Evolutionary conservation across 2,329 filamentous ascomycete species (phyloP).

Genomic region (Aureobasidium sp.): DNA sequence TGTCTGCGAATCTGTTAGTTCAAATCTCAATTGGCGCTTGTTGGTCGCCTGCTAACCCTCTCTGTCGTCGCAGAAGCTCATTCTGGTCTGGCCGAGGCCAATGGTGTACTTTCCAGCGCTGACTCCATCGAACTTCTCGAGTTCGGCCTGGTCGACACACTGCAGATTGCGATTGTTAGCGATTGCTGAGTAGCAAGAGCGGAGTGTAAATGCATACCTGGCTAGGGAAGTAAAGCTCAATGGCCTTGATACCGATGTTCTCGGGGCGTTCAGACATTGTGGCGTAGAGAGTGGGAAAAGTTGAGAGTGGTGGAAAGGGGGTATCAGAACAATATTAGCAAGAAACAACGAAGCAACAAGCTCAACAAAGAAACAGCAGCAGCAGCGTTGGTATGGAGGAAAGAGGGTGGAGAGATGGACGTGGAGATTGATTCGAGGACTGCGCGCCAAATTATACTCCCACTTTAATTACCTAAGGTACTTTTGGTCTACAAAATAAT

Average conservation of each 20-base stretch:
- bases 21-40: conserved; percentile 1
- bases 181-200: not conserved
- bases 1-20: conserved; percentile 33
- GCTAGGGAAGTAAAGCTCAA: conserved; percentile 49
- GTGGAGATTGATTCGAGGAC: conserved; percentile 8
- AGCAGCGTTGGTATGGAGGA: not conserved
- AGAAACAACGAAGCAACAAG: conserved; percentile 3
- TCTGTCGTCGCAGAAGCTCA: conserved; percentile 50
- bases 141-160: conserved; percentile 48
- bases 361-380: conserved; percentile 12
- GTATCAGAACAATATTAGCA: conserved; percentile 13
- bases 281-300: not conserved
- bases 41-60: conserved; percentile 34
- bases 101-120: conserved; percentile 48
- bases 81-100: conserved; percentile 49
- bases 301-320: not conserved
- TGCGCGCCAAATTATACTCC: conserved; percentile 10
- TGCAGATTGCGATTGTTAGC: conserved; percentile 25
- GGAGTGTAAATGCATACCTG: conserved; percentile 35
- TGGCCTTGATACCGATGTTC: conserved; percentile 49
- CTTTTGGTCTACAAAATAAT: conserved; percentile 8
- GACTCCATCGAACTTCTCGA: conserved; percentile 51
- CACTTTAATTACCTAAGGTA: conserved; percentile 1
- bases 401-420: not conserved
- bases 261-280: conserved; percentile 40